Conservation (phyloP, 352 stramenopile genomes). For the Thalassiosira pacifica region DNA sequence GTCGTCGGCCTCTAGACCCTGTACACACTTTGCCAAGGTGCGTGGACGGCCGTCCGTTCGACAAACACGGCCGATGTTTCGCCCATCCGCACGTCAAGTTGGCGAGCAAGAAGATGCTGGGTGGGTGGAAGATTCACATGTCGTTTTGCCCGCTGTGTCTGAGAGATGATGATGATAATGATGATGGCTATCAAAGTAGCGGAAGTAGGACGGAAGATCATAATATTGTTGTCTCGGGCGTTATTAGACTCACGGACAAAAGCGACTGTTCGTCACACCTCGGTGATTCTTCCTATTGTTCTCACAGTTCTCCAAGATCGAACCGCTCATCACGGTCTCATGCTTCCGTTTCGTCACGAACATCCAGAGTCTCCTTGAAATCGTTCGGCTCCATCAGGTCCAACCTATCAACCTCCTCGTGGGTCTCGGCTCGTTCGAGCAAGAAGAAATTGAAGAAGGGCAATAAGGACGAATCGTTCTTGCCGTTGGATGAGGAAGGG, state of each 20-base stretch:
- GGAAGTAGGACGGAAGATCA: neutral
- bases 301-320: neutral
- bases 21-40: neutral
- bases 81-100: constrained; percentile 47
- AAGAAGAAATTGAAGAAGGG: neutral
- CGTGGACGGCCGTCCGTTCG: constrained; percentile 43
- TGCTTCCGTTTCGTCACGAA: neutral
- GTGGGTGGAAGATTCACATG: constrained; percentile 52
- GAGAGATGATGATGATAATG: neutral
- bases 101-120: constrained; percentile 47
- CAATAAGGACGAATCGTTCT: constrained; percentile 36
- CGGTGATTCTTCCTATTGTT: neutral
- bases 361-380: constrained; percentile 11
- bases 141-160: constrained; percentile 36
- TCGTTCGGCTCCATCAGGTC: neutral
- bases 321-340: neutral
- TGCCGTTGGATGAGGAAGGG: constrained; percentile 45
- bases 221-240: constrained; percentile 10
- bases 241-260: constrained; percentile 11
- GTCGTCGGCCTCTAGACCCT: neutral
- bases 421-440: neutral
- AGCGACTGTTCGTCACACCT: neutral
- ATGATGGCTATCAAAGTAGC: neutral
- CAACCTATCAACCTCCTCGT: neutral
- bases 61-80: constrained; percentile 47